Percentiles rank a stretch among this genome's conserved stretches.
Evolutionary conservation across 75 land plant species (phyloP).

Genomic region (Adiantum capillusveneris): DNA sequence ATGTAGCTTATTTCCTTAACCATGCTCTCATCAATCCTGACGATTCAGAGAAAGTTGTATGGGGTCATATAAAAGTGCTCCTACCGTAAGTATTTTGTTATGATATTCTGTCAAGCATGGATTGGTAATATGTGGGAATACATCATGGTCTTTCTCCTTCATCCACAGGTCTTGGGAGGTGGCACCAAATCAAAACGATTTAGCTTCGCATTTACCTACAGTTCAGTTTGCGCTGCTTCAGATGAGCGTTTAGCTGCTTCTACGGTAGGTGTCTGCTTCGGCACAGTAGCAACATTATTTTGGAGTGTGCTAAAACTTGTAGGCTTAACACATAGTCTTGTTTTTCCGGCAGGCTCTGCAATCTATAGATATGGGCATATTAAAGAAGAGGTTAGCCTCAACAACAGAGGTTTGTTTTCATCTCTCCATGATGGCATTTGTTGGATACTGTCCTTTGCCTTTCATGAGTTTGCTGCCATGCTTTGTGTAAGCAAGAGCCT

Average conservation of each 20-base stretch:
- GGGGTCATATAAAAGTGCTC: conserved; percentile 37
- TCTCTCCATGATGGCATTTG: too few species aligned
- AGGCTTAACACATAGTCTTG: too few species aligned
- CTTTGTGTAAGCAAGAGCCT: too few species aligned
- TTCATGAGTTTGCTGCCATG: too few species aligned
- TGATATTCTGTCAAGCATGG: too few species aligned
- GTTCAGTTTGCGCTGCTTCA: background rate
- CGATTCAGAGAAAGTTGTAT: conserved; percentile 24
- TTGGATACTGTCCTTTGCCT: too few species aligned
- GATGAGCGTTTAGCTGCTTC: background rate
- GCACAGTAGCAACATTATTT: too few species aligned
- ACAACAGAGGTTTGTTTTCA: too few species aligned
- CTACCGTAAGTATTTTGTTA: conserved; percentile 42
- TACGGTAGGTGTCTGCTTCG: background rate
- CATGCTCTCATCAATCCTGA: conserved; percentile 28
- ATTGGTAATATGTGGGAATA: background rate
- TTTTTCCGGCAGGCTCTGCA: conserved; percentile 2
- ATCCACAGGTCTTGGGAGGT: conserved; percentile 4
- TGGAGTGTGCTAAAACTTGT: too few species aligned
- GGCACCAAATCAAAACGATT: background rate
- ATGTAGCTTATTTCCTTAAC: conserved; percentile 40
- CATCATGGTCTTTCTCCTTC: background rate
- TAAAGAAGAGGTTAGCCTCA: background rate
- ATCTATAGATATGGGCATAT: background rate
- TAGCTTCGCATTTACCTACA: background rate